Evolutionary conservation across 768 basidiomycete species (phyloP).

Genomic region (Suillus paluster): DNA sequence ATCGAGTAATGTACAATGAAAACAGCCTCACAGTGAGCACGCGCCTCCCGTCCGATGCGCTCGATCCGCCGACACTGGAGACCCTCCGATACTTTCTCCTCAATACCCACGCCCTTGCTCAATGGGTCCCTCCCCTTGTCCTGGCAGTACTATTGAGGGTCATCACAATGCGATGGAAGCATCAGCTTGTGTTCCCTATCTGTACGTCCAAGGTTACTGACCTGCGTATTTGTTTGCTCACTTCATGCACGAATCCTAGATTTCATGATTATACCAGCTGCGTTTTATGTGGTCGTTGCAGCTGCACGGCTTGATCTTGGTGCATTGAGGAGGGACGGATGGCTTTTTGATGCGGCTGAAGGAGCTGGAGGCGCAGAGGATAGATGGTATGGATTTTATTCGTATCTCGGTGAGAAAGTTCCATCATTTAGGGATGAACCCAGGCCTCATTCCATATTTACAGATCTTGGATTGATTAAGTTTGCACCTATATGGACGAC

Average conservation of each 20-base stretch:
- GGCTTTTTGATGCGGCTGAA: constrained; percentile 76
- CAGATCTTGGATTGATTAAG: constrained; percentile 64
- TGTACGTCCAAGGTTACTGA: constrained; percentile 53
- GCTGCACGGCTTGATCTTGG: constrained; percentile 64
- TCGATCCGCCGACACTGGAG: constrained; percentile 61
- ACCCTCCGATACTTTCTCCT: constrained; percentile 73
- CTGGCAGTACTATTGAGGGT: constrained; percentile 79
- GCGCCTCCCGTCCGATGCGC: constrained; percentile 78
- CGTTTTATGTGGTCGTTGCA: constrained; percentile 84
- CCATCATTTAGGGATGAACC: not conserved
- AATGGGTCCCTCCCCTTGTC: constrained; percentile 82
- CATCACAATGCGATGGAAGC: constrained; percentile 78
- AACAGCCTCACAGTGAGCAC: constrained; percentile 82
- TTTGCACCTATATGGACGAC: constrained; percentile 78
- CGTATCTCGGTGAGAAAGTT: constrained; percentile 67
- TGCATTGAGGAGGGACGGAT: constrained; percentile 66
- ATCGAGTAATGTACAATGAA: not conserved
- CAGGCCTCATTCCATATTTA: not conserved
- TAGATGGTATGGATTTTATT: constrained; percentile 87
- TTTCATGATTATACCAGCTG: constrained; percentile 75
- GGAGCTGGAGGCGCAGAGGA: constrained; percentile 33
- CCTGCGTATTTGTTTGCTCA: constrained; percentile 9
- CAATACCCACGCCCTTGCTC: constrained; percentile 59
- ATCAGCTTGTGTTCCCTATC: constrained; percentile 90
- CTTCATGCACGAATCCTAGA: constrained; percentile 44